Evolutionary conservation across 1,284 basidiomycete species (phyloP), one percentile per base, ranked within the genome.

Genomic region (Pholiota adiposa): DNA sequence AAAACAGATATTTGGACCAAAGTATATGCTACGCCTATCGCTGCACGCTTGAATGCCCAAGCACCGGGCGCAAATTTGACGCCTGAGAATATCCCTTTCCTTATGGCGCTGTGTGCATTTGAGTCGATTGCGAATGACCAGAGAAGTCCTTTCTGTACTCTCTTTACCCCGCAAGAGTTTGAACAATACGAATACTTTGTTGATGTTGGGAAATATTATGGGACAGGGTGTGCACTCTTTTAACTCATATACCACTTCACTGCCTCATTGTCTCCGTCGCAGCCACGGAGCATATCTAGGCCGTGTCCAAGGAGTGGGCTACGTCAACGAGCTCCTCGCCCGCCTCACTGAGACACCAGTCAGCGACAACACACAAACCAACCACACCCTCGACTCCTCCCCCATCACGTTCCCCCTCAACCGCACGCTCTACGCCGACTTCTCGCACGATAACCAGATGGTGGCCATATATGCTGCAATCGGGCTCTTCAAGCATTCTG

Each of bases 371-470:
- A 94, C 93, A 0, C 89, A 90, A 66, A 92, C 89, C 6, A 95
- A 95, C 73, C 73, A 74, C n/a, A 96, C 93, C 0, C 82, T 96
- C 29, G 87, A 92, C 67, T 65, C 74, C 1, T 79, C 83, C 7
- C 84, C 86, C 0, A 66, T 66, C 2, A 92, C 90, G 0, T 96
- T 96, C 74, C 93, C 94, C 7, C 79, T 92, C 14, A 70, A 87
- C 65, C 81, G 83, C 46, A 79, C 77, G 2, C 69, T 92, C 54
- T 92, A 89, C 64, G 86, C 82, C 21, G 92, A 94, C 72, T 93
- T 94, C 72, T 88, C 90, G 19, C 91, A 94, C 70, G 92, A 94
- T 70, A 88, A 92, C 71, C 79, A 89, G 67, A 90, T 95, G 84
- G 77, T 91, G 41, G 85, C 90, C 41, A 88, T 94, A 58, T 87